These are phyloP conservation scores for Penicillium atrosanguineum DNA, from an alignment of 495 filamentous ascomycete species.

Conservation along the genomic window DNA sequence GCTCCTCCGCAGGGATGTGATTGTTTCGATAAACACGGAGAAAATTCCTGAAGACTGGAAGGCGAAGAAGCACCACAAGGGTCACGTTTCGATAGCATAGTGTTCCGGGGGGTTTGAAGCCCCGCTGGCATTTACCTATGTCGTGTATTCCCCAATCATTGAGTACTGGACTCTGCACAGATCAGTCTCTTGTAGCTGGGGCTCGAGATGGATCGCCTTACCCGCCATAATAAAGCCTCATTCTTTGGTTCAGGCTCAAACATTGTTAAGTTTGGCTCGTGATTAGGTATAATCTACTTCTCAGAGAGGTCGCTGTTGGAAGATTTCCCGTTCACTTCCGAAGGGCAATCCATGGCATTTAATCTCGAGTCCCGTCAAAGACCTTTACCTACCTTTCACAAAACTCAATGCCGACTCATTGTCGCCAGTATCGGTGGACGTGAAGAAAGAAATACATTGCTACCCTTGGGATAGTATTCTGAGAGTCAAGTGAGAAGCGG, in stretches of 20 bases:
- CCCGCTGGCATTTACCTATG: not conserved
- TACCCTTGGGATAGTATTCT: not conserved
- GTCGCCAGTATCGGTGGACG: not conserved
- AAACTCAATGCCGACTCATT: not conserved
- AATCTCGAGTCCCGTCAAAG: not conserved
- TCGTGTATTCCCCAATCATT: not conserved
- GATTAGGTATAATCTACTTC: no score
- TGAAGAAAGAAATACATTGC: not conserved
- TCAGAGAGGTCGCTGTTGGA: no score
- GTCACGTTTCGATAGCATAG: slow-evolving; percentile 44
- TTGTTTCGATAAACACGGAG: slow-evolving; percentile 9
- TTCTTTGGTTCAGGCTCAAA: no score
- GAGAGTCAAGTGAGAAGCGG: not conserved
- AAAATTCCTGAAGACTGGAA: slow-evolving; percentile 38
- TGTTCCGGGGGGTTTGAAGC: slow-evolving; percentile 7
- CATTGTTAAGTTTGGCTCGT: no score
- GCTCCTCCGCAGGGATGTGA: not conserved
- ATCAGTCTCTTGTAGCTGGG: no score
- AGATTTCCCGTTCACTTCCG: not conserved
- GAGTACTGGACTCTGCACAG: not conserved
- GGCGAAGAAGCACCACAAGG: slow-evolving; percentile 42
- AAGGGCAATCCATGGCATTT: not conserved
- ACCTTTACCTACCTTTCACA: not conserved
- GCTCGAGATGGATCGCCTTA: not conserved
- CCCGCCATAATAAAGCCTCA: not conserved